phyloP scores from a whole-genome alignment of 345 rosid genomes.

The Hypericum perforatum region DNA sequence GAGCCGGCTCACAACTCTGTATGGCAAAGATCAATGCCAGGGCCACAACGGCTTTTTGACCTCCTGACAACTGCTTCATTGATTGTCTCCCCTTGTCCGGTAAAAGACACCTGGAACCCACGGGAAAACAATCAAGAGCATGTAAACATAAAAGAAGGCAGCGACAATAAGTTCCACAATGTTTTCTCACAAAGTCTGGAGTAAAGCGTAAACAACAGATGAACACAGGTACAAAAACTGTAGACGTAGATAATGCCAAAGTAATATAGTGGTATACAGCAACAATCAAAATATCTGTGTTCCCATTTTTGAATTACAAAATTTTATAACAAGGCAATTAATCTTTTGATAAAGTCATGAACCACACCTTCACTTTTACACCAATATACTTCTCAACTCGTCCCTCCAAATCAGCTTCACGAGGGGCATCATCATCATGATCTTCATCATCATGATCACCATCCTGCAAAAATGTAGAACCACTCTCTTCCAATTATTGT shows the following conservation, averaged over 20 bases:
- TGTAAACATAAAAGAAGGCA: no score
- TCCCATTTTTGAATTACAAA: no score
- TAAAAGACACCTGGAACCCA: slow-evolving; percentile 62
- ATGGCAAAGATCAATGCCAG: slow-evolving; percentile 87
- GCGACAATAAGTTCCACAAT: no score
- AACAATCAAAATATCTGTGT: no score
- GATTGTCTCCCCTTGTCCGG: slow-evolving; percentile 97
- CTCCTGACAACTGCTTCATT: slow-evolving; percentile 92
- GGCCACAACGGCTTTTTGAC: slow-evolving; percentile 95
- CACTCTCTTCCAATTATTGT: background rate
- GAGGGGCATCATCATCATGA: slow-evolving; percentile 66
- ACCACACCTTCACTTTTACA: slow-evolving; percentile 79
- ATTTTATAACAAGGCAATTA: background rate
- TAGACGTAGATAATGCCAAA: no score
- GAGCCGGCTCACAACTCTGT: slow-evolving; percentile 95
- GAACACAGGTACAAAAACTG: no score
- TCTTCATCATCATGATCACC: slow-evolving; percentile 52
- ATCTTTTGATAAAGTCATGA: background rate
- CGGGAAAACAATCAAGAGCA: no score
- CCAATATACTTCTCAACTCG: slow-evolving; percentile 89
- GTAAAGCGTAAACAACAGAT: no score
- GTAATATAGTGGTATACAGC: no score
- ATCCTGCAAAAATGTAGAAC: slow-evolving; percentile 36
- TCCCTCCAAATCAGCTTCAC: slow-evolving; percentile 64
- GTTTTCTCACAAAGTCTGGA: no score